Evolutionary conservation across 2,329 filamentous ascomycete species (phyloP).

Genomic region (Beauveria sp.): DNA sequence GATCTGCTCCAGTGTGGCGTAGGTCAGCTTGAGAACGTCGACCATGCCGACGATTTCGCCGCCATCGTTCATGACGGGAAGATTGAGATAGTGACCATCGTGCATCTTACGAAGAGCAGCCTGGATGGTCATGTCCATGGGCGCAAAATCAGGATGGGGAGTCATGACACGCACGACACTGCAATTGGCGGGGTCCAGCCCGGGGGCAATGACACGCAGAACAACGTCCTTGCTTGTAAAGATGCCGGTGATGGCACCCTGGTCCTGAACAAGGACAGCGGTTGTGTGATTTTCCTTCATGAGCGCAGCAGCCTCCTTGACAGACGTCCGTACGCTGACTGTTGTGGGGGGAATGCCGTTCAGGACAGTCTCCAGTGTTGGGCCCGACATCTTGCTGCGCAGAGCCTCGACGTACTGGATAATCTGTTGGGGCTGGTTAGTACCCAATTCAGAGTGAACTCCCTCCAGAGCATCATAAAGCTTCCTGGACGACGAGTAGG

Average conservation of each 20-base stretch:
- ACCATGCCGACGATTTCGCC: conserved; percentile 99
- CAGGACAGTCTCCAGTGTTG: conserved; percentile 88
- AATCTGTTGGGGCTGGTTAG: conserved; percentile 94
- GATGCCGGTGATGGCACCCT: conserved; percentile 95
- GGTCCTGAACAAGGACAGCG: conserved; percentile 90
- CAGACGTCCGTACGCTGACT: conserved; percentile 89
- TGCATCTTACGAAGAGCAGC: conserved; percentile 98
- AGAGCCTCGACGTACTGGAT: conserved; percentile 98
- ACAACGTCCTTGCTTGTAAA: conserved; percentile 99
- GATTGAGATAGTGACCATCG: conserved; percentile 95
- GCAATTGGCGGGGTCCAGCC: conserved; percentile 87
- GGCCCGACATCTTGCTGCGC: conserved; percentile 93
- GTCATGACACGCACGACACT: conserved; percentile 99
- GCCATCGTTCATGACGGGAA: conserved; percentile 95
- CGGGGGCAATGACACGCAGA: conserved; percentile 92
- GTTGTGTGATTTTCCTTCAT: conserved; percentile 99
- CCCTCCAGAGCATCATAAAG: conserved; percentile 96
- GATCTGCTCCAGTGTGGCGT: conserved; percentile 94
- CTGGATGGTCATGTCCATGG: conserved; percentile 98
- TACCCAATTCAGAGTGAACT: conserved; percentile 92
- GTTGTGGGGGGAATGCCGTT: conserved; percentile 89
- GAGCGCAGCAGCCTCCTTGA: conserved; percentile 86
- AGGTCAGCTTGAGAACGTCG: conserved; percentile 95
- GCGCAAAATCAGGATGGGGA: conserved; percentile 95
- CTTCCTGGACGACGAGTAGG: conserved; percentile 95